Percentiles rank a stretch among this genome's conserved stretches.
phyloP scores from a whole-genome alignment of 1,139 yeast species.

The Arxiozyma heterogenica region DNA sequence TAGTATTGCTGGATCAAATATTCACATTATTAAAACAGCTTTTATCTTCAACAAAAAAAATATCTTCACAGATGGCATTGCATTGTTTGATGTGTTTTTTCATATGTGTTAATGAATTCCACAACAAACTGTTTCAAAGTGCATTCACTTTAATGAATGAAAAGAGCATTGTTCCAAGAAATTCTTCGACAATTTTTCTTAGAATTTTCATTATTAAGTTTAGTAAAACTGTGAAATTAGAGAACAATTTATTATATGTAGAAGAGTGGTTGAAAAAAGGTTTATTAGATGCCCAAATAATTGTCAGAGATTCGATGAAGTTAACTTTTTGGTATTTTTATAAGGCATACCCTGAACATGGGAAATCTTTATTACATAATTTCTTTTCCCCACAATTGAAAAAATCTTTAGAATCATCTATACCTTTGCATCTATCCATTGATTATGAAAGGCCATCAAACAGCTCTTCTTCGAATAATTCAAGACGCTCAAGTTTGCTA shows the following conservation, averaged over 20 bases:
- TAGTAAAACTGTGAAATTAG: conserved; percentile 31
- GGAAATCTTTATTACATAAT: conserved; percentile 35
- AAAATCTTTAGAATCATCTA: conserved; percentile 48
- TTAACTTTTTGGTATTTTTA: conserved; percentile 64
- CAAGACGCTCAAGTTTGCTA: conserved; percentile 14
- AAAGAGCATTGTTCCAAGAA: conserved; percentile 61
- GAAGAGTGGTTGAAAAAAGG: conserved; percentile 51
- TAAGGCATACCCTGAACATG: conserved; percentile 39
- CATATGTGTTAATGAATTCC: conserved; percentile 42
- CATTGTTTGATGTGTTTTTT: conserved; percentile 52
- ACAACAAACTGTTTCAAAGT: conserved; percentile 44
- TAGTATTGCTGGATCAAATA: conserved; percentile 48
- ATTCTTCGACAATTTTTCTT: conserved; percentile 63
- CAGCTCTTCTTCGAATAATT: conserved; percentile 10
- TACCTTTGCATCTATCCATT: conserved; percentile 34
- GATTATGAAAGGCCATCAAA: conserved; percentile 13
- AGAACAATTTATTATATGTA: conserved; percentile 38
- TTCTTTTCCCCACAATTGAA: conserved; percentile 36
- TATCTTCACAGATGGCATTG: conserved; percentile 69
- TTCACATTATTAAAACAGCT: conserved; percentile 51
- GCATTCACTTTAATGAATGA: conserved; percentile 52
- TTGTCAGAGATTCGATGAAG: conserved; percentile 70
- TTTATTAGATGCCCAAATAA: conserved; percentile 70
- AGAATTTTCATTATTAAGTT: conserved; percentile 50
- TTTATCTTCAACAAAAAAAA: conserved; percentile 68